These are phyloP conservation scores for Citropsis articulata DNA, from an alignment of 345 rosid species.

Conservation along the genomic window DNA sequence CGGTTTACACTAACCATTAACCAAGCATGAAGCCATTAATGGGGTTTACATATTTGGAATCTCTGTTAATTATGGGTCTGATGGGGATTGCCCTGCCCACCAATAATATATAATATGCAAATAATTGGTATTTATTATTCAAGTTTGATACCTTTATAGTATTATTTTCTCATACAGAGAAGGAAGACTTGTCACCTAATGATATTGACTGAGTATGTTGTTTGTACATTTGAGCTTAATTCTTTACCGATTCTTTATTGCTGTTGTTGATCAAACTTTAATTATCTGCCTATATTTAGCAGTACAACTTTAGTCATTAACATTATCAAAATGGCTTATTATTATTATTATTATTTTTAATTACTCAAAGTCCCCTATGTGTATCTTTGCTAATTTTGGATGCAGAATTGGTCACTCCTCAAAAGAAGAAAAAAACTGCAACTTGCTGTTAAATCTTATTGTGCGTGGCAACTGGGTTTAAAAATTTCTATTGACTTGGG, in stretches of 20 bases:
- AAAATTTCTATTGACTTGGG: not conserved
- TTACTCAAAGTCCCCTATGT: not conserved
- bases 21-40: not conserved
- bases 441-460: not conserved
- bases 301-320: not conserved
- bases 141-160: not conserved
- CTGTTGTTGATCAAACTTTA: not conserved
- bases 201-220: not conserved
- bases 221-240: not conserved
- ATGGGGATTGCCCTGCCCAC: not conserved
- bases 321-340: not conserved
- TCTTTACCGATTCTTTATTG: not conserved
- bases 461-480: no score
- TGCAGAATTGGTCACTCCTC: not conserved
- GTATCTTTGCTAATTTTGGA: not conserved
- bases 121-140: not conserved
- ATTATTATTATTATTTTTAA: no score
- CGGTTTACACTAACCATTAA: not conserved
- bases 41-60: not conserved
- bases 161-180: not conserved
- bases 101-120: not conserved
- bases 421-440: not conserved
- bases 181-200: not conserved
- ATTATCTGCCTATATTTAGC: not conserved
- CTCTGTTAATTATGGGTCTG: not conserved